Conservation (phyloP, 164 flowering plant species). For the Houttuynia cordata region DNA sequence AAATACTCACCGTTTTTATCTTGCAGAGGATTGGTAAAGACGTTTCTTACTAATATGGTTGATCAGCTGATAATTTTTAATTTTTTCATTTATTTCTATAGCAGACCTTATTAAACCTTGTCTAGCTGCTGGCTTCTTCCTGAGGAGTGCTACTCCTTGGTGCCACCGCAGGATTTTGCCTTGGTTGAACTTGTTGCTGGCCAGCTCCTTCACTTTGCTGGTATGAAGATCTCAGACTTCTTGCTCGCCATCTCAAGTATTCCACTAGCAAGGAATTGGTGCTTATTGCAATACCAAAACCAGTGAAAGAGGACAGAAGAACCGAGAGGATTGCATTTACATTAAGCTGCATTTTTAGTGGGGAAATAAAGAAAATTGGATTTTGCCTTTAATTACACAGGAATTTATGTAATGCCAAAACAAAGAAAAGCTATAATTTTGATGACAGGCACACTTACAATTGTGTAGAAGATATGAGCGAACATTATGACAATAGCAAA, state of each 20-base stretch:
- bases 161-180: conserved; percentile 6
- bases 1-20: no score
- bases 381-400: background rate
- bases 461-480: conserved; percentile 67
- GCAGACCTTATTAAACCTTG: background rate
- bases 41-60: background rate
- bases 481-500: conserved; percentile 70
- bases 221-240: conserved; percentile 15
- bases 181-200: conserved; percentile 17
- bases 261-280: conserved; percentile 64
- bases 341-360: conserved; percentile 36
- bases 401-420: background rate
- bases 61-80: background rate
- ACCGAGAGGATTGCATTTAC: conserved; percentile 60
- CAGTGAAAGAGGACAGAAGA: conserved; percentile 74
- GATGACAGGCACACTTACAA: conserved; percentile 31
- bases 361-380: background rate
- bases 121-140: conserved; percentile 4
- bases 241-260: conserved; percentile 52
- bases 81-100: background rate
- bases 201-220: conserved; percentile 19
- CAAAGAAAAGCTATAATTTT: background rate
- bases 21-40: background rate
- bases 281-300: conserved; percentile 75
- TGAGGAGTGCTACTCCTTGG: conserved; percentile 4